These are phyloP conservation scores for Pseudogymnoascus sp. DNA, from an alignment of 2,329 filamentous ascomycete species.

Conservation along the genomic window DNA sequence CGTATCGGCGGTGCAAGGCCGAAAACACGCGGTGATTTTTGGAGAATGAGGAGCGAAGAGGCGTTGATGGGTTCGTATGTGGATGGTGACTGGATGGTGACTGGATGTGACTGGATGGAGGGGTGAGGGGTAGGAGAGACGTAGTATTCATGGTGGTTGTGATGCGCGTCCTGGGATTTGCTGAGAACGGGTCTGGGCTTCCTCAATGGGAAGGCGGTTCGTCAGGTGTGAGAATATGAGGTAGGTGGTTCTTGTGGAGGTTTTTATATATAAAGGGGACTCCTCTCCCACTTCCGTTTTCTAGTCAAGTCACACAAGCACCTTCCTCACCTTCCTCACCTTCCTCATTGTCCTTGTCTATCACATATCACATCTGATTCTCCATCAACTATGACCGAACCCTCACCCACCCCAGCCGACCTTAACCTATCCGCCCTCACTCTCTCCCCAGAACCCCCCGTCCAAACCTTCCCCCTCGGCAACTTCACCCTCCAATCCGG, in stretches of 20 bases:
- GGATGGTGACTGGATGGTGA: background rate
- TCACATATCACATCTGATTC: background rate
- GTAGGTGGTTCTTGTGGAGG: background rate
- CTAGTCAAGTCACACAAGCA: background rate
- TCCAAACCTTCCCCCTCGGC: slow-evolving; percentile 47
- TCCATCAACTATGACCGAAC: background rate
- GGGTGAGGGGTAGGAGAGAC: background rate
- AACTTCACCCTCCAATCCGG: slow-evolving; percentile 60
- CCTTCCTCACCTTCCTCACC: background rate
- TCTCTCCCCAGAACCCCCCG: background rate
- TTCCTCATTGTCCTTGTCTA: background rate
- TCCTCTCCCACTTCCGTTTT: background rate
- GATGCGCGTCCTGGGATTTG: background rate
- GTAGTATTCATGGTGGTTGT: background rate
- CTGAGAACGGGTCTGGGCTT: background rate
- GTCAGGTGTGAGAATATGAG: background rate
- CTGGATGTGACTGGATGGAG: background rate
- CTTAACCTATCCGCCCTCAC: background rate
- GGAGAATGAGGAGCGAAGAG: background rate
- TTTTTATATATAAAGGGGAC: background rate
- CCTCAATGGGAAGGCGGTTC: background rate
- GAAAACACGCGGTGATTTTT: background rate
- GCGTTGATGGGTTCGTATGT: background rate
- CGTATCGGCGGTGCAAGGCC: background rate
- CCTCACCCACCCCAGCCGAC: background rate